Evolutionary conservation across 2,329 filamentous ascomycete species (phyloP).

Genomic region (Hymenoscyphus fraxineus): DNA sequence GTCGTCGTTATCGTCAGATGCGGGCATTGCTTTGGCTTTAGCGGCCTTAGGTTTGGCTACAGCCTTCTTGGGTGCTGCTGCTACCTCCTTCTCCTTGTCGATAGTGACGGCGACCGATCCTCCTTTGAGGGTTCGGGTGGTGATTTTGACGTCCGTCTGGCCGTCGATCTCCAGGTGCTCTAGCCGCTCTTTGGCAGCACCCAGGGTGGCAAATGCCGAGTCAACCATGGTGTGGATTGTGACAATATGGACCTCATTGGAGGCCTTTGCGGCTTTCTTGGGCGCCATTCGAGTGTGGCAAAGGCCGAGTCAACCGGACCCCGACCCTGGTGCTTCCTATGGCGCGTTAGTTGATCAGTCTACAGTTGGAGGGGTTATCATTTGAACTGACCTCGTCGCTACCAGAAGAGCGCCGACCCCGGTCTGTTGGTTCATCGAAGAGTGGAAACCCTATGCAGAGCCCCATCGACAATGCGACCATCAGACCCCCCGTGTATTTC

Average conservation of each 20-base stretch:
- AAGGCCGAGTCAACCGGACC: conserved; percentile 17
- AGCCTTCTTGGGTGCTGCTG: conserved; percentile 4
- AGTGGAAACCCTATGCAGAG: too few species aligned
- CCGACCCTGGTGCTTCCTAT: too few species aligned
- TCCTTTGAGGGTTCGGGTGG: conserved; percentile 16
- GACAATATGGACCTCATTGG: conserved; percentile 17
- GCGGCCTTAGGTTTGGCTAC: background rate
- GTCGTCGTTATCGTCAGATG: conserved; percentile 6
- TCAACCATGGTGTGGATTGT: conserved; percentile 7
- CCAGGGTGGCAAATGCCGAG: conserved; percentile 18
- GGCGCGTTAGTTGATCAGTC: too few species aligned
- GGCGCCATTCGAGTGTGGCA: conserved; percentile 25
- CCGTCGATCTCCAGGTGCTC: conserved; percentile 10
- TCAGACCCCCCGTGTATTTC: too few species aligned
- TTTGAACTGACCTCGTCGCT: too few species aligned
- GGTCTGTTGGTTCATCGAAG: too few species aligned
- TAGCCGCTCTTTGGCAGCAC: conserved; percentile 18
- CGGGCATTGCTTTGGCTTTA: background rate
- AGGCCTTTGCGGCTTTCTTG: conserved; percentile 16
- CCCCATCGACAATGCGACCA: too few species aligned
- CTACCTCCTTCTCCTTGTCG: conserved; percentile 8
- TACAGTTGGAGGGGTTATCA: too few species aligned
- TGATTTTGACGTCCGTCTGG: conserved; percentile 3
- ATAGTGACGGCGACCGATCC: conserved; percentile 18
- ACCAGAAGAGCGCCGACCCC: too few species aligned